phyloP scores from a whole-genome alignment of 306 rosid species.

The Sicyos edulis region DNA sequence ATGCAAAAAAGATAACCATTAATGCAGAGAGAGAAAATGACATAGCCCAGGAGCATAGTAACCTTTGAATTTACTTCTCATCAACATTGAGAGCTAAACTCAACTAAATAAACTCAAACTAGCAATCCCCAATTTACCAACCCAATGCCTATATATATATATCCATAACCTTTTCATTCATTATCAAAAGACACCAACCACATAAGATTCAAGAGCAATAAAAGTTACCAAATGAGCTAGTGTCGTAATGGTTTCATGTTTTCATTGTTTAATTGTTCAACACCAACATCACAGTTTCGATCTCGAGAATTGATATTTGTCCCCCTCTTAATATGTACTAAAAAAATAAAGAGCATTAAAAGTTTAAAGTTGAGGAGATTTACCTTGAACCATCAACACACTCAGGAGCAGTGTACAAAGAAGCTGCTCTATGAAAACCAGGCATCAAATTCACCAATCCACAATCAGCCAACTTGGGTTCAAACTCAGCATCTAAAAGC shows the following conservation, averaged over 20 bases:
- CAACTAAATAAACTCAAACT: background rate
- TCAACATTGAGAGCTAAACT: background rate
- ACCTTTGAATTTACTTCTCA: background rate
- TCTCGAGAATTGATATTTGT: no score
- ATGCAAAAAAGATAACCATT: background rate
- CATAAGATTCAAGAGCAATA: background rate
- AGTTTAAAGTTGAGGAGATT: no score
- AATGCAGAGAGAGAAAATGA: background rate
- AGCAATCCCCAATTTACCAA: background rate
- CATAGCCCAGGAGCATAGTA: no score
- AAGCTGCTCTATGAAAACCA: slow-evolving; percentile 38
- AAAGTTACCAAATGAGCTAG: no score
- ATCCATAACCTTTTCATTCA: background rate
- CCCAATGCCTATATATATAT: background rate
- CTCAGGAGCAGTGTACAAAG: slow-evolving; percentile 67
- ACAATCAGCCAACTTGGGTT: slow-evolving; percentile 78
- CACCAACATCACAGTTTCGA: no score
- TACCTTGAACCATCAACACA: slow-evolving; percentile 45
- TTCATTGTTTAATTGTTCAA: no score
- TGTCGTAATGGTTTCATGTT: no score
- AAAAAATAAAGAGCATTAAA: no score
- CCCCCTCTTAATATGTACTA: no score
- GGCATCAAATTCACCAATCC: slow-evolving; percentile 68
- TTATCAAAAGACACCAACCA: background rate
- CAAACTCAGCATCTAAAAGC: slow-evolving; percentile 71